Evolutionary conservation across 2,329 filamentous ascomycete species (phyloP).

Genomic region (Sphaerulina vaccinii): DNA sequence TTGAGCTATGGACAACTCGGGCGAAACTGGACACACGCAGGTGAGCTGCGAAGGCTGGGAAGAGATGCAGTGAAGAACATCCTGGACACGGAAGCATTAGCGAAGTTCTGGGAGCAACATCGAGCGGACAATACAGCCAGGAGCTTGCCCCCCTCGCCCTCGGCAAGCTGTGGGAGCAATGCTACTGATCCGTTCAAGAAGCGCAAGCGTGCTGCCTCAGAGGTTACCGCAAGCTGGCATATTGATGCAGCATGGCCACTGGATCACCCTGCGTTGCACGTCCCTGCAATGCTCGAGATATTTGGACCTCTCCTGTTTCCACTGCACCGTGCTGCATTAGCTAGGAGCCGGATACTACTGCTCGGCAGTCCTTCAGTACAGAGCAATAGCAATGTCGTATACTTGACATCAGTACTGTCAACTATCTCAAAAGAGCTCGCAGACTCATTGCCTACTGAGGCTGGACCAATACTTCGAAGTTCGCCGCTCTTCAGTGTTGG

Average conservation of each 20-base stretch:
- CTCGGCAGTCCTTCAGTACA: conserved; percentile 84
- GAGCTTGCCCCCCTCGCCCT: conserved; percentile 7
- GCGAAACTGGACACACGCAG: conserved; percentile 83
- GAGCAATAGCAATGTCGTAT: conserved; percentile 81
- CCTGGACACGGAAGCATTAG: conserved; percentile 62
- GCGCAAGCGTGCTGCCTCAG: conserved; percentile 36
- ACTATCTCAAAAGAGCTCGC: conserved; percentile 76
- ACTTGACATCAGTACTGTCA: conserved; percentile 87
- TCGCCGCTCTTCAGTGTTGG: conserved; percentile 89
- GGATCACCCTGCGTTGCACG: conserved; percentile 82
- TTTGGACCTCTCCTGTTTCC: conserved; percentile 93
- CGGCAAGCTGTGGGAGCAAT: conserved; percentile 25
- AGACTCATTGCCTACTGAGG: conserved; percentile 60
- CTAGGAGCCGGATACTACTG: conserved; percentile 85
- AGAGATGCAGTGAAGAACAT: conserved; percentile 64
- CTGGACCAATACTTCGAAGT: conserved; percentile 60
- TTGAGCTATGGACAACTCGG: conserved; percentile 82
- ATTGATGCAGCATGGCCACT: conserved; percentile 59
- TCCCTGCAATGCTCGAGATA: conserved; percentile 71
- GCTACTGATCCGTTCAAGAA: conserved; percentile 23
- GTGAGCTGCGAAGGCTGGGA: conserved; percentile 71
- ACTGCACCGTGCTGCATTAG: conserved; percentile 78
- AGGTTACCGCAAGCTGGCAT: conserved; percentile 55
- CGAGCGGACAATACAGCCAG: conserved; percentile 35
- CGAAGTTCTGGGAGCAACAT: conserved; percentile 76